Conservation (phyloP, 1,284 basidiomycete species). For the Austroboletus novae-zelandiae region DNA sequence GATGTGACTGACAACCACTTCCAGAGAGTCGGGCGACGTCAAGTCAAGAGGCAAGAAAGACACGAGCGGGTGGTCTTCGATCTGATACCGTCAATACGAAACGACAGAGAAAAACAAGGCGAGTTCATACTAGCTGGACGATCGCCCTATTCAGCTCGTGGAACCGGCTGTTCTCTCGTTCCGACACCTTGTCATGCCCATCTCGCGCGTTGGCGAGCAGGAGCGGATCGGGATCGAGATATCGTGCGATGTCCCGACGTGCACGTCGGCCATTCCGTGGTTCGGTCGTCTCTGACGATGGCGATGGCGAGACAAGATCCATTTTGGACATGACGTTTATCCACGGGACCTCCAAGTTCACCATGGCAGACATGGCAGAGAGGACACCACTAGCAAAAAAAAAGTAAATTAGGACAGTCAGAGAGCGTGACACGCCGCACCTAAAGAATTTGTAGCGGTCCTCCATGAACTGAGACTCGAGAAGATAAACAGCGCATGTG, state of each 20-base stretch:
- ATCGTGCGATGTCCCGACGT: slow-evolving; percentile 81
- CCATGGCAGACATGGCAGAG: slow-evolving; percentile 98
- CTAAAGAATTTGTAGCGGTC: slow-evolving; percentile 98
- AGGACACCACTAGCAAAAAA: slow-evolving; percentile 76
- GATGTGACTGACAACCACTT: slow-evolving; percentile 90
- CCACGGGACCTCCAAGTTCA: slow-evolving; percentile 95
- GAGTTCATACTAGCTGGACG: slow-evolving; percentile 79
- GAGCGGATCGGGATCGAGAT: slow-evolving; percentile 95
- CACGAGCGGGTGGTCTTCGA: slow-evolving; percentile 97
- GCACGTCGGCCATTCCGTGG: slow-evolving; percentile 70
- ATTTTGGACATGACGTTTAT: slow-evolving; percentile 99
- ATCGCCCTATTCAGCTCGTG: slow-evolving; percentile 94
- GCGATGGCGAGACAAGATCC: slow-evolving; percentile 82
- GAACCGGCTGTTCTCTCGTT: slow-evolving; percentile 84
- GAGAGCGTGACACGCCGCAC: slow-evolving; percentile 34
- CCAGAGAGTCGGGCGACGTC: slow-evolving; percentile 86
- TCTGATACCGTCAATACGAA: slow-evolving; percentile 47
- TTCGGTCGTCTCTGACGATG: slow-evolving; percentile 46
- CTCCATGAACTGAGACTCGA: slow-evolving; percentile 99
- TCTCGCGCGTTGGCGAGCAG: slow-evolving; percentile 66
- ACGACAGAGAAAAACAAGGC: slow-evolving; percentile 5
- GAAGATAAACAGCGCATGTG: slow-evolving; percentile 83
- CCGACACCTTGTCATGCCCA: slow-evolving; percentile 32
- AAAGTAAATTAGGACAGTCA: slow-evolving; percentile 3
- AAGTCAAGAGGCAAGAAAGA: slow-evolving; percentile 96